Conservation (phyloP, 2,329 filamentous ascomycete genomes). For the Talaromyces amestolkiae region DNA sequence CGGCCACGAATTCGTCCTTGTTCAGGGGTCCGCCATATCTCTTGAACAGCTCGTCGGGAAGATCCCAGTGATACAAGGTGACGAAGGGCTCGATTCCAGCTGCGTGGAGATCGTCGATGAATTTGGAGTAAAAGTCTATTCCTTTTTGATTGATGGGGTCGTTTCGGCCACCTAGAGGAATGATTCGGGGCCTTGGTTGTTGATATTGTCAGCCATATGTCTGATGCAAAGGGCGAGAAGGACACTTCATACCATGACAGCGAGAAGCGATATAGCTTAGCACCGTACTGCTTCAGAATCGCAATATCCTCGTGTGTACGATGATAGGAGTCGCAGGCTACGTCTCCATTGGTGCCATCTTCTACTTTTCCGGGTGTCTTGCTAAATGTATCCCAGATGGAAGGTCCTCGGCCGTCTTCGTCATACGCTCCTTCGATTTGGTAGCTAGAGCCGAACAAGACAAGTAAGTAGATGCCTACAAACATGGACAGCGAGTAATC, state of each 20-base stretch:
- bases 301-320: slow-evolving; percentile 73
- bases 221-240: not conserved
- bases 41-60: slow-evolving; percentile 73
- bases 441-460: slow-evolving; percentile 58
- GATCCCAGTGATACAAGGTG: slow-evolving; percentile 85
- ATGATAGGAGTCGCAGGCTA: slow-evolving; percentile 86
- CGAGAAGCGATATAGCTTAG: slow-evolving; percentile 78
- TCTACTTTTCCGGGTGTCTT: slow-evolving; percentile 78
- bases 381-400: slow-evolving; percentile 91
- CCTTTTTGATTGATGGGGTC: slow-evolving; percentile 79
- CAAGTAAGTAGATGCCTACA: not conserved
- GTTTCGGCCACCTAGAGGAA: slow-evolving; percentile 77
- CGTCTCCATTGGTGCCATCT: slow-evolving; percentile 68
- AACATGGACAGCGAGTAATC: not conserved
- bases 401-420: slow-evolving; percentile 74
- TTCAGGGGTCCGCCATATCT: slow-evolving; percentile 79
- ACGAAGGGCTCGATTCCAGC: slow-evolving; percentile 77
- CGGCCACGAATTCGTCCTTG: slow-evolving; percentile 75
- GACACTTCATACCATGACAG: slow-evolving; percentile 59
- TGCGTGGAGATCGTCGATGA: slow-evolving; percentile 73
- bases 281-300: slow-evolving; percentile 70
- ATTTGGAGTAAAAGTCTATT: slow-evolving; percentile 72
- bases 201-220: not conserved
- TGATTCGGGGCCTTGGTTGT: slow-evolving; percentile 62
- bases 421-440: slow-evolving; percentile 77